Conservation (phyloP, 2,329 filamentous ascomycete genomes). For the Alternaria infectoria region DNA sequence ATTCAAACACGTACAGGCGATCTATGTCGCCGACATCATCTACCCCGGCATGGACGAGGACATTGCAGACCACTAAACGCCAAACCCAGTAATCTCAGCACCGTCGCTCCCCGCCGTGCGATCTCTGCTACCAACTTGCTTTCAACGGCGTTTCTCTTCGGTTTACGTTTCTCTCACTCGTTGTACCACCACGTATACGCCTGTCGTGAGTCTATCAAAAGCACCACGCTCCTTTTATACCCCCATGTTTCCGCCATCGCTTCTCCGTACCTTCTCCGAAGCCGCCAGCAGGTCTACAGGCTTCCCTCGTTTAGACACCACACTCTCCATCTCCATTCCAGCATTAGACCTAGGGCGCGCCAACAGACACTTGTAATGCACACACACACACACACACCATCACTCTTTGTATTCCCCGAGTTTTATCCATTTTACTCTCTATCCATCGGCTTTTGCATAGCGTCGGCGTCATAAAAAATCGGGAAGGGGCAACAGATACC, state of each 20-base stretch:
- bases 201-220: slow-evolving; percentile 4
- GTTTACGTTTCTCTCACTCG: slow-evolving; percentile 14
- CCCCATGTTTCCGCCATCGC: not conserved
- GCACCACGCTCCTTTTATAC: slow-evolving; percentile 28
- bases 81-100: not conserved
- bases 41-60: slow-evolving; percentile 67
- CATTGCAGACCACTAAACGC: slow-evolving; percentile 44
- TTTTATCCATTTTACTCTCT: slow-evolving; percentile 10
- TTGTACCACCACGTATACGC: slow-evolving; percentile 13
- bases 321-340: not conserved
- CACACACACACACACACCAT: not conserved
- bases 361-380: slow-evolving; percentile 21
- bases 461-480: slow-evolving; percentile 29
- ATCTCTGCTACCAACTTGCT: not conserved
- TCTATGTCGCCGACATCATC: slow-evolving; percentile 61
- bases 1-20: slow-evolving; percentile 58
- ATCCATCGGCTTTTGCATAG: slow-evolving; percentile 29
- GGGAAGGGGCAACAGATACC: slow-evolving; percentile 20
- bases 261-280: slow-evolving; percentile 4
- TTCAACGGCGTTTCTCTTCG: not conserved
- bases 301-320: slow-evolving; percentile 17
- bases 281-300: slow-evolving; percentile 27
- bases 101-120: not conserved
- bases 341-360: slow-evolving; percentile 11
- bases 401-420: not conserved